Conservation (phyloP, 2,329 filamentous ascomycete genomes). For the Ophiocordyceps sinensis region DNA sequence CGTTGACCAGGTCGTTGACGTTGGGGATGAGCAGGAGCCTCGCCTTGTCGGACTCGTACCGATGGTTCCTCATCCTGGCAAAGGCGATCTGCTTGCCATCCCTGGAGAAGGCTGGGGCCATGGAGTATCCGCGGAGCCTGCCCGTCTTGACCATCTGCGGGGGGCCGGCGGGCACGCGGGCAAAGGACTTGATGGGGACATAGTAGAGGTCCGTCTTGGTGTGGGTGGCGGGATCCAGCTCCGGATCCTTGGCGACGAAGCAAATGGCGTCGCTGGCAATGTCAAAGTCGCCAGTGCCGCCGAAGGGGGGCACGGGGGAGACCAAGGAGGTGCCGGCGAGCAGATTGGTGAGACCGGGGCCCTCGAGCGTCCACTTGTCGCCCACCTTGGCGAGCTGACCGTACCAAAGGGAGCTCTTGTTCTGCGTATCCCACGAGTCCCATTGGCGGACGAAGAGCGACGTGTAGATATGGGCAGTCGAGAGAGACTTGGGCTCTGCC, state of each 20-base stretch:
- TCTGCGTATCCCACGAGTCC: slow-evolving; percentile 60
- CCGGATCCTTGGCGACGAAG: slow-evolving; percentile 63
- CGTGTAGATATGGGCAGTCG: slow-evolving; percentile 57
- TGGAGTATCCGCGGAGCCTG: slow-evolving; percentile 48
- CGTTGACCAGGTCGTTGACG: slow-evolving; percentile 38
- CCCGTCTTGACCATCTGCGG: slow-evolving; percentile 35
- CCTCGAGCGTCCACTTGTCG: slow-evolving; percentile 25
- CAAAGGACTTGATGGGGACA: slow-evolving; percentile 48
- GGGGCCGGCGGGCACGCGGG: slow-evolving; percentile 34
- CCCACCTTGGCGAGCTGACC: slow-evolving; percentile 39
- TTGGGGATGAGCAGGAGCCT: slow-evolving; percentile 51
- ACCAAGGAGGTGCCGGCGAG: slow-evolving; percentile 45
- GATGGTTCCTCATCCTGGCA: slow-evolving; percentile 58
- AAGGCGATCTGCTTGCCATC: slow-evolving; percentile 61
- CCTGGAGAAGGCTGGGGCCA: slow-evolving; percentile 57
- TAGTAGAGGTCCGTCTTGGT: slow-evolving; percentile 77
- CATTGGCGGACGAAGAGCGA: slow-evolving; percentile 70
- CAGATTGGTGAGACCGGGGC: slow-evolving; percentile 43
- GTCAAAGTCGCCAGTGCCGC: slow-evolving; percentile 69
- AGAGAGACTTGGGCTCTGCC: slow-evolving; percentile 41
- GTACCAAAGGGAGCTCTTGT: slow-evolving; percentile 61
- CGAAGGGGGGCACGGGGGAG: slow-evolving; percentile 63
- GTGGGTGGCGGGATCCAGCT: slow-evolving; percentile 54
- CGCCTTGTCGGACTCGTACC: slow-evolving; percentile 66
- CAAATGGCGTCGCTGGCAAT: slow-evolving; percentile 50